phyloP scores from a whole-genome alignment of 2,329 filamentous ascomycete genomes.

The Talaromyces sp. region DNA sequence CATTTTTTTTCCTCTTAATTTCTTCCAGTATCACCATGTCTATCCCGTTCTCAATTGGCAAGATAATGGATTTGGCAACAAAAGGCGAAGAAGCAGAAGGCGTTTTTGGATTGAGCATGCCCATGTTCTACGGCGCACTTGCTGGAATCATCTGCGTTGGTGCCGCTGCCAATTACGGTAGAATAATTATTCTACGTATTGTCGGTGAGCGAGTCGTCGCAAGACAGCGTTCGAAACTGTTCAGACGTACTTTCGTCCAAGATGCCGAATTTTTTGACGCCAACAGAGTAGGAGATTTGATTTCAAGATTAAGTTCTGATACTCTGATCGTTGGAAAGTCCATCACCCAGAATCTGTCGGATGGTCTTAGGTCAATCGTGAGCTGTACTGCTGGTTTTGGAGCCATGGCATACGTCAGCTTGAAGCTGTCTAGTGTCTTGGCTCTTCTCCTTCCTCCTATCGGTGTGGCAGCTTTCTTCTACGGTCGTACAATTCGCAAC shows the following conservation, averaged over 20 bases:
- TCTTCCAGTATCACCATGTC: constrained; percentile 94
- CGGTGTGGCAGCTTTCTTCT: constrained; percentile 85
- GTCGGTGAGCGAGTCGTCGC: constrained; percentile 94
- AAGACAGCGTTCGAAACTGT: constrained; percentile 81
- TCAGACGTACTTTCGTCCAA: constrained; percentile 89
- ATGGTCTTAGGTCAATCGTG: constrained; percentile 86
- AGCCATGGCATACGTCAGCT: constrained; percentile 93
- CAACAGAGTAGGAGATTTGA: constrained; percentile 92
- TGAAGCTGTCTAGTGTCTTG: constrained; percentile 83
- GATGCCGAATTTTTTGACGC: constrained; percentile 99
- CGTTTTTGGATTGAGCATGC: constrained; percentile 79
- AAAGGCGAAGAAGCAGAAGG: constrained; percentile 60
- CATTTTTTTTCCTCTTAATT: constrained; percentile 80
- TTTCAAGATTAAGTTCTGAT: constrained; percentile 91
- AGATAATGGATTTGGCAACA: constrained; percentile 88
- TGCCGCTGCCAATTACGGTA: constrained; percentile 85
- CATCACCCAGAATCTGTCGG: constrained; percentile 95
- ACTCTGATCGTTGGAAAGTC: constrained; percentile 98
- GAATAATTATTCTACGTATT: constrained; percentile 88
- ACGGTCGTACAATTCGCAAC: constrained; percentile 82
- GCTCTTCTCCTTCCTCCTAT: constrained; percentile 86
- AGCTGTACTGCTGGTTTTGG: constrained; percentile 85
- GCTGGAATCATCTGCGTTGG: constrained; percentile 74
- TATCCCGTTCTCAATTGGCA: constrained; percentile 93
- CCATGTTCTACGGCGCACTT: constrained; percentile 83